These are phyloP conservation scores for Cucurbita maxima DNA, from an alignment of 306 rosid species.

Conservation along the genomic window DNA sequence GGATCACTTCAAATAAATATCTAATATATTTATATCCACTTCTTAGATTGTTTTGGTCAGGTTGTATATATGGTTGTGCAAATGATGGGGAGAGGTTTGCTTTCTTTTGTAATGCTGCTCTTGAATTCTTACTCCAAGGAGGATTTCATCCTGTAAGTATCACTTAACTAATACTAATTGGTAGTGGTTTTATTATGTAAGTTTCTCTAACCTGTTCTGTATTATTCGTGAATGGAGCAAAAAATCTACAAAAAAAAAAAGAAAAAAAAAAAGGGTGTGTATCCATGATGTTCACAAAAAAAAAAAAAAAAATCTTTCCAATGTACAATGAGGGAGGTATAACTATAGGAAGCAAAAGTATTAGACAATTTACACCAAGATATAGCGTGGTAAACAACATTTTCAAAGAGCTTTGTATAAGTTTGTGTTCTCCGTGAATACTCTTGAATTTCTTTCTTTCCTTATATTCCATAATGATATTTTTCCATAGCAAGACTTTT, in stretches of 20 bases:
- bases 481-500: too few relatives aligned
- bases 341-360: too few relatives aligned
- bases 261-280: too few relatives aligned
- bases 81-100: slow-evolving; percentile 87
- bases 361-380: too few relatives aligned
- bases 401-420: too few relatives aligned
- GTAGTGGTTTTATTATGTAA: background rate
- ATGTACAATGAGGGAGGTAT: too few relatives aligned
- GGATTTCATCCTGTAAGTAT: slow-evolving; percentile 88
- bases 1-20: background rate
- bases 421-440: too few relatives aligned
- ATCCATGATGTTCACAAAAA: too few relatives aligned
- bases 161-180: background rate
- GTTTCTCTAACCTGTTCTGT: background rate
- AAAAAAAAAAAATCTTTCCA: too few relatives aligned
- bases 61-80: slow-evolving; percentile 76
- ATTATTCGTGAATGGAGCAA: background rate
- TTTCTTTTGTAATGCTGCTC: slow-evolving; percentile 89
- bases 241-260: background rate
- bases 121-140: slow-evolving; percentile 68
- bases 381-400: too few relatives aligned
- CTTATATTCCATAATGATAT: too few relatives aligned
- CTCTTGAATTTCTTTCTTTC: too few relatives aligned
- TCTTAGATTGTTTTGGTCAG: slow-evolving; percentile 50
- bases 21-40: background rate